Conservation (phyloP, 768 basidiomycete genomes). For the Amyloporia xantha region DNA sequence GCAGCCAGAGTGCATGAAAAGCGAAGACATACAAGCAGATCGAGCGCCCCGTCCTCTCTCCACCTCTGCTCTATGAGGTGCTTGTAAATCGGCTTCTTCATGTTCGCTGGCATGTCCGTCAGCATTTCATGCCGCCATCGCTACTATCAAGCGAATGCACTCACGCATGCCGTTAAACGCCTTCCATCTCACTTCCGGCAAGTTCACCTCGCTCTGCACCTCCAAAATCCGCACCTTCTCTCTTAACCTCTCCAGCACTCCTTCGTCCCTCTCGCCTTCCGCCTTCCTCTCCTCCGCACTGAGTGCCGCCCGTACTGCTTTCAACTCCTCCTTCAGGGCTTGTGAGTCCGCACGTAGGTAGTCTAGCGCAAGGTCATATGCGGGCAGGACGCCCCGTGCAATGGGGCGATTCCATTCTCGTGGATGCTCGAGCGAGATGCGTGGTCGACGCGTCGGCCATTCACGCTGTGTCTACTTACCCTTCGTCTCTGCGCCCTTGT, state of each 20-base stretch:
- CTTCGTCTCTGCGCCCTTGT: slow-evolving; percentile 6
- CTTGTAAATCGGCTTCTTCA: slow-evolving; percentile 65
- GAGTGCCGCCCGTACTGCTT: slow-evolving; percentile 26
- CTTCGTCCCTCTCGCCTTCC: slow-evolving; percentile 28
- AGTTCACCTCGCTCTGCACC: slow-evolving; percentile 75
- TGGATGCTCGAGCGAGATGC: slow-evolving; percentile 47
- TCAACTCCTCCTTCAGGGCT: slow-evolving; percentile 38
- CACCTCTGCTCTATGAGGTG: slow-evolving; percentile 79
- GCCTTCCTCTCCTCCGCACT: slow-evolving; percentile 18
- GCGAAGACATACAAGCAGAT: slow-evolving; percentile 53
- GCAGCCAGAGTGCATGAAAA: not conserved
- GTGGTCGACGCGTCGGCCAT: slow-evolving; percentile 35
- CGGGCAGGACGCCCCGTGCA: slow-evolving; percentile 55
- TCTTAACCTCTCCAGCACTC: slow-evolving; percentile 37
- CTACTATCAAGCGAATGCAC: slow-evolving; percentile 24
- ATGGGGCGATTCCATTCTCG: slow-evolving; percentile 63
- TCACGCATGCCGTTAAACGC: slow-evolving; percentile 74
- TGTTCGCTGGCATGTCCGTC: slow-evolving; percentile 43
- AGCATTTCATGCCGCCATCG: not conserved
- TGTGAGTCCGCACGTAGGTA: slow-evolving; percentile 60
- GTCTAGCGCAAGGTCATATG: slow-evolving; percentile 80
- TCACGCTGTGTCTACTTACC: slow-evolving; percentile 3
- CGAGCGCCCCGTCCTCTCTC: slow-evolving; percentile 78
- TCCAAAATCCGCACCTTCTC: slow-evolving; percentile 55
- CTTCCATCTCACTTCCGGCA: slow-evolving; percentile 77